These are phyloP conservation scores for Avena insularis DNA, from an alignment of 176 grass and related monocot genomes.

Conservation along the genomic window DNA sequence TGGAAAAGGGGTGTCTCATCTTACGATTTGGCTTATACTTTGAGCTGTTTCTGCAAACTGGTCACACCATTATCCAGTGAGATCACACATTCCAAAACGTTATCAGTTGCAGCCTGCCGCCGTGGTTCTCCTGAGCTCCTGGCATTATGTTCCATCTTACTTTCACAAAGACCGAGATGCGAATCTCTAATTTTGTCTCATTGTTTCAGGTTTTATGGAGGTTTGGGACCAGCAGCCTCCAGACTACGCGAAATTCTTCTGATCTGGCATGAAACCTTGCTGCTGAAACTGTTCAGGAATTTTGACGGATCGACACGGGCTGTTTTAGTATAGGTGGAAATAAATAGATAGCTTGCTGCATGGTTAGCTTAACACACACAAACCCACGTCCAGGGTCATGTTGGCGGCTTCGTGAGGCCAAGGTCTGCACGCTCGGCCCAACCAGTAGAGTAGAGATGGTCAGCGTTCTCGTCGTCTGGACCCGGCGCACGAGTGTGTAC, in stretches of 20 bases:
- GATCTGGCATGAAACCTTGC: constrained; percentile 20
- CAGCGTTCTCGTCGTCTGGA: neutral
- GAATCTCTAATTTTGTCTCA: neutral
- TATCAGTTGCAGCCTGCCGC: neutral
- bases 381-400: neutral
- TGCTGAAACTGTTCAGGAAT: constrained; percentile 26
- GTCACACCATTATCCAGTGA: neutral
- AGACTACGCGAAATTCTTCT: constrained; percentile 80
- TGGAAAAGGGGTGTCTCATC: neutral
- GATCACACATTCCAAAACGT: neutral
- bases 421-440: constrained; percentile 16
- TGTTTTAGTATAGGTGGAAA: constrained; percentile 25
- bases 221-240: constrained; percentile 70
- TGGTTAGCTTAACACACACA: neutral
- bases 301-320: constrained; percentile 16
- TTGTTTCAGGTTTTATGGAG: constrained; percentile 73
- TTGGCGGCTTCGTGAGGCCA: neutral
- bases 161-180: neutral
- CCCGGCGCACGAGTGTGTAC: neutral
- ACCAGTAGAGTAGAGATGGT: neutral
- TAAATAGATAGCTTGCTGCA: constrained; percentile 26
- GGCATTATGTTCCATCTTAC: no score
- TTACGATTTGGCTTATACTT: neutral
- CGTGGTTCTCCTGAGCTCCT: neutral
- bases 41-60: neutral